These are phyloP conservation scores for Hamiltosporidium tvaerminnensis DNA, from an alignment of 371 early-diverging fungal genomes.

Conservation along the genomic window DNA sequence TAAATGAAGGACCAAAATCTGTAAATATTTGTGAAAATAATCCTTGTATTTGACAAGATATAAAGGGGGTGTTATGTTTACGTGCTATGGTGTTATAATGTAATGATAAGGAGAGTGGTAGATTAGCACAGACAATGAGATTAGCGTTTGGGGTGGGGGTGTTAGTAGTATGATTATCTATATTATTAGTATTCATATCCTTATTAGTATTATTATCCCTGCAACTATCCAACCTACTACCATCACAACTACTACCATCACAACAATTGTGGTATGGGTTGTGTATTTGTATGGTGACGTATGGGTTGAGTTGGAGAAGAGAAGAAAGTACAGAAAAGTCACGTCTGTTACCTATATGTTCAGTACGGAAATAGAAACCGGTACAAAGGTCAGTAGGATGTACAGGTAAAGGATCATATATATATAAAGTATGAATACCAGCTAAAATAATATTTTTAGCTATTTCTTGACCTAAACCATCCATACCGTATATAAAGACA, in stretches of 20 bases:
- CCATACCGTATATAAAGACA: constrained; percentile 81
- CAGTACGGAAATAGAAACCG: constrained; percentile 70
- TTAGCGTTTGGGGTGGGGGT: background rate
- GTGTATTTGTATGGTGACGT: constrained; percentile 56
- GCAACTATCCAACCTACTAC: too few species aligned
- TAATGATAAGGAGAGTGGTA: background rate
- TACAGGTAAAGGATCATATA: constrained; percentile 69
- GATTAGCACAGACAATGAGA: background rate
- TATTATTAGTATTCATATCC: background rate
- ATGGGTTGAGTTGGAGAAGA: constrained; percentile 82
- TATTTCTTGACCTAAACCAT: constrained; percentile 91
- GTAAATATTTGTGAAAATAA: constrained; percentile 84
- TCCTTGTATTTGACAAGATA: constrained; percentile 74
- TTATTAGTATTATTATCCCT: background rate
- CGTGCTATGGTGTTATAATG: constrained; percentile 67
- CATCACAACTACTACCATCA: background rate
- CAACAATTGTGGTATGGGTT: background rate
- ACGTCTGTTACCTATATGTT: constrained; percentile 75
- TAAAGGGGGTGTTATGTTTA: constrained; percentile 67
- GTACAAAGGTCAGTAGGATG: constrained; percentile 68
- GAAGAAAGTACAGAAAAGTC: constrained; percentile 63
- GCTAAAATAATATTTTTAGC: constrained; percentile 95
- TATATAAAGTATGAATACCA: constrained; percentile 84
- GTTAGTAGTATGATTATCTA: background rate
- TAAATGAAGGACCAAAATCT: constrained; percentile 80